A percentile compares a stretch with the other conserved stretches of the same genome.
Evolutionary conservation across 2,329 filamentous ascomycete genomes (phyloP).

Genomic region (Harringtonia lauricola): DNA sequence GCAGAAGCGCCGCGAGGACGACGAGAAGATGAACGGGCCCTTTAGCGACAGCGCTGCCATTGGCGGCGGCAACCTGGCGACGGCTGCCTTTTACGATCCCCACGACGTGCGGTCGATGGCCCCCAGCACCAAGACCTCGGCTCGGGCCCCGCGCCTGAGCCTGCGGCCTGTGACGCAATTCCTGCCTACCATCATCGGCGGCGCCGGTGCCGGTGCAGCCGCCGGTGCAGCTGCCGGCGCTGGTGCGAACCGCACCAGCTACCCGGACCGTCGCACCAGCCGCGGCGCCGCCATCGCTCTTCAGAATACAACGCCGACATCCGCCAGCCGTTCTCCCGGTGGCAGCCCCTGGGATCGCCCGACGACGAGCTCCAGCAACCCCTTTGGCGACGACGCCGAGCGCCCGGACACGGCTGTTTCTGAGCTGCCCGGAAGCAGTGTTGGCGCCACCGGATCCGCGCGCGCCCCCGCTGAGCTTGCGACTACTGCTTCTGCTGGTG

Average conservation of each 20-base stretch:
- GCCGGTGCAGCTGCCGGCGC: neutral
- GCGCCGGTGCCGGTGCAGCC: constrained; percentile 4
- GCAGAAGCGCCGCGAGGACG: constrained; percentile 35
- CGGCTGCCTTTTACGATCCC: too few species aligned
- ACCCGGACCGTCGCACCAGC: constrained; percentile 37
- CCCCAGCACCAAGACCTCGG: constrained; percentile 29
- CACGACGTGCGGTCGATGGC: neutral
- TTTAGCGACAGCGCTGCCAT: constrained; percentile 18
- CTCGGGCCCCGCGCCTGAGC: constrained; percentile 67
- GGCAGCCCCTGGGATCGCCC: constrained; percentile 36
- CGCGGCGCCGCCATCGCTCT: constrained; percentile 32
- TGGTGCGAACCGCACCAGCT: neutral
- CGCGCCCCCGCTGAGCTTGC: constrained; percentile 6
- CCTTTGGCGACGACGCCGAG: constrained; percentile 56
- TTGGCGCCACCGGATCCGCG: constrained; percentile 19
- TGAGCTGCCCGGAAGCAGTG: constrained; percentile 22
- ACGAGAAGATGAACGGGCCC: constrained; percentile 51
- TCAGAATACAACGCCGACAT: constrained; percentile 16
- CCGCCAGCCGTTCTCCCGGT: constrained; percentile 18
- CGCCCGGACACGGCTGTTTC: constrained; percentile 30
- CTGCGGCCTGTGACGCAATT: constrained; percentile 79
- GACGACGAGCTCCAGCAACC: constrained; percentile 46
- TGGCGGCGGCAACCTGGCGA: constrained; percentile 1
- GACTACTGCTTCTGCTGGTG: constrained; percentile 20
- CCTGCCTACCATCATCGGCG: constrained; percentile 48